Base-by-base conservation (phyloP, 1,284 basidiomycete genomes). In the Apiotrichum brassicae region DNA sequence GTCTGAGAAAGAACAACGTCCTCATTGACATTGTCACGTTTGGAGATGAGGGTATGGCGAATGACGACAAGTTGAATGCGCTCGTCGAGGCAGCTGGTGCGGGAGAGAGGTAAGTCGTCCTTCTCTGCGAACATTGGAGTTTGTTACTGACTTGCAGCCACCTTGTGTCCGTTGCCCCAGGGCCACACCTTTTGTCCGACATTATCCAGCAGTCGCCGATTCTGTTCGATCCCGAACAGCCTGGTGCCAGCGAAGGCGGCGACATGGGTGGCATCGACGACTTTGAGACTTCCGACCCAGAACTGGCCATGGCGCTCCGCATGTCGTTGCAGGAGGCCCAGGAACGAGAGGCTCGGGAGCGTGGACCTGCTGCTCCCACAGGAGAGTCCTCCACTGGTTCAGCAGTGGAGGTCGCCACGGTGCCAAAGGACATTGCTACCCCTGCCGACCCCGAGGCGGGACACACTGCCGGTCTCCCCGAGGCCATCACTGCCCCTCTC, bases 1-100 rank as follows among this genome's bases (percentile, higher is more conserved):
- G 91, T 73, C 79, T 99, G 61, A 95, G 97, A 79, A 99, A 99
- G 84, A 98, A 97, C 75, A 98, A 97, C 64, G 91, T 99, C 35
- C 87, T 92, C 0, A 81, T 98, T 13, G 94, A 99, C 73, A 79
- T 98, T 51, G 77, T 97, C 34, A 83, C 81, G 16, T 97, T 81
- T 63, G 78, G 79, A 7, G 73, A 76, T 18, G 73, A 73, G 48
- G 69, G 70, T 6, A 65, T 68, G 62, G 66, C 61, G 42, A 67
- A 68, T 38, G 73, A 75, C 54, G 69, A 67, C 33, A 68, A 72
- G 57, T 48, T 76, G 48, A 49, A 51, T 18, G 68, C 62, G 24
- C 65, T 76, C 49, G 62, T 76, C n/a, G 71, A 76, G 46, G 69
- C 67, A 46, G 71, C 69, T 3, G 65, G 70, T 14, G 61, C 59